phyloP scores from a whole-genome alignment of 306 rosid genomes.

The Lupinus albus region DNA sequence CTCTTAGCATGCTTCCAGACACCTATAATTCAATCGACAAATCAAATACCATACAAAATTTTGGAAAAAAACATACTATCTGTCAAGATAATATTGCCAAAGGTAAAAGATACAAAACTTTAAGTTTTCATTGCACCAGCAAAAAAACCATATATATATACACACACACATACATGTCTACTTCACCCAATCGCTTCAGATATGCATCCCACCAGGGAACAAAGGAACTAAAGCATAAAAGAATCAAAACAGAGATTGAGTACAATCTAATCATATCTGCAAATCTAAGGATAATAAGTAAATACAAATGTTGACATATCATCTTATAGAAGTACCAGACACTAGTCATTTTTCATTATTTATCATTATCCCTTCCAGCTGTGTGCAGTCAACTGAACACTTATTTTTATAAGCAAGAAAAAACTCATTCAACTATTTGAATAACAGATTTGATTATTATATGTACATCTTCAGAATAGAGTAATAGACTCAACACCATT shows the following conservation, averaged over 20 bases:
- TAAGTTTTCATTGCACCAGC: background rate
- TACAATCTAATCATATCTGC: background rate
- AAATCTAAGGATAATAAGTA: background rate
- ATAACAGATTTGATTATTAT: too few relatives aligned
- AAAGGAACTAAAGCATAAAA: background rate
- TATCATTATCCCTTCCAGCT: too few relatives aligned
- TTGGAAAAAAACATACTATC: background rate
- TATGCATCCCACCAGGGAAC: background rate
- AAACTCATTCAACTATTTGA: too few relatives aligned
- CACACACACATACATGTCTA: too few relatives aligned
- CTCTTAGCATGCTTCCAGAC: slow-evolving; percentile 85
- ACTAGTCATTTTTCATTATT: background rate
- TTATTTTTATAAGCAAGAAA: too few relatives aligned
- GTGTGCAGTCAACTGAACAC: too few relatives aligned
- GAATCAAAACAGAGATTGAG: background rate
- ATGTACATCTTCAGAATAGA: too few relatives aligned
- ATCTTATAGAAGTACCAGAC: background rate
- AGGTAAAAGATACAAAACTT: background rate
- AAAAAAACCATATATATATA: too few relatives aligned
- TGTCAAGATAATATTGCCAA: background rate
- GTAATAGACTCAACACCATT: too few relatives aligned
- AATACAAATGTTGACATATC: background rate
- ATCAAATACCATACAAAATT: background rate
- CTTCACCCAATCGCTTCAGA: background rate
- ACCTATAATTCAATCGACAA: slow-evolving; percentile 56